phyloP scores from a whole-genome alignment of 768 basidiomycete species.

The Psilocybe subaeruginosa region DNA sequence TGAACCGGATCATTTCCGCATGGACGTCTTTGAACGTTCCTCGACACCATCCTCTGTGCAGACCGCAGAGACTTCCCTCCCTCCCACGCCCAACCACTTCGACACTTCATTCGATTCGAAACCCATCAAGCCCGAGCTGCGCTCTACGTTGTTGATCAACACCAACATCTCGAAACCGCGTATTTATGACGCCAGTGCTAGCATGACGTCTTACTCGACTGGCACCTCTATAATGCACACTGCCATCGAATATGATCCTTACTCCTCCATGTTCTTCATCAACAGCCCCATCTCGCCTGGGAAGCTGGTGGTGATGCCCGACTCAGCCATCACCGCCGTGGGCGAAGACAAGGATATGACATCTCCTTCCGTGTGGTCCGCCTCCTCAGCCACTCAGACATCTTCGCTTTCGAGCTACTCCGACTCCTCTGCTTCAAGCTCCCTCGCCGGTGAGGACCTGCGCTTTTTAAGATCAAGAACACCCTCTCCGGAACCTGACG shows the following conservation, averaged over 20 bases:
- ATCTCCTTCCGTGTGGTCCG: slow-evolving; percentile 52
- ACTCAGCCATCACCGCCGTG: slow-evolving; percentile 42
- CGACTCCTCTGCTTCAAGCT: slow-evolving; percentile 40
- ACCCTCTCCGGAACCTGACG: slow-evolving; percentile 32
- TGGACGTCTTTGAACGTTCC: slow-evolving; percentile 48
- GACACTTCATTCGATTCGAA: slow-evolving; percentile 42
- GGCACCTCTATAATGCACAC: slow-evolving; percentile 75
- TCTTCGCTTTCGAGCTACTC: slow-evolving; percentile 49
- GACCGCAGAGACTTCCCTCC: slow-evolving; percentile 54
- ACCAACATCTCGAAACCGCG: slow-evolving; percentile 50
- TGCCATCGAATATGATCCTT: slow-evolving; percentile 68
- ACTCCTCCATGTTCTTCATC: slow-evolving; percentile 60
- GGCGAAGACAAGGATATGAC: slow-evolving; percentile 59
- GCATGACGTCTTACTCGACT: slow-evolving; percentile 46
- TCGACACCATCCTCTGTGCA: slow-evolving; percentile 55
- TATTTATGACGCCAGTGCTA: slow-evolving; percentile 49
- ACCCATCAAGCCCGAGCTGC: slow-evolving; percentile 35
- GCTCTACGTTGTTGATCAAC: slow-evolving; percentile 61
- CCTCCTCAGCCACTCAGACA: slow-evolving; percentile 44
- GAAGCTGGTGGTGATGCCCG: slow-evolving; percentile 39
- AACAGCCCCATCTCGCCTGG: slow-evolving; percentile 44
- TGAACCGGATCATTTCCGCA: slow-evolving; percentile 33
- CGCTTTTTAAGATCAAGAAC: slow-evolving; percentile 38
- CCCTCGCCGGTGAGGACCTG: slow-evolving; percentile 34
- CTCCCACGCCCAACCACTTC: slow-evolving; percentile 59